phyloP scores from a whole-genome alignment of 345 rosid species.

The Citrus glauca region DNA sequence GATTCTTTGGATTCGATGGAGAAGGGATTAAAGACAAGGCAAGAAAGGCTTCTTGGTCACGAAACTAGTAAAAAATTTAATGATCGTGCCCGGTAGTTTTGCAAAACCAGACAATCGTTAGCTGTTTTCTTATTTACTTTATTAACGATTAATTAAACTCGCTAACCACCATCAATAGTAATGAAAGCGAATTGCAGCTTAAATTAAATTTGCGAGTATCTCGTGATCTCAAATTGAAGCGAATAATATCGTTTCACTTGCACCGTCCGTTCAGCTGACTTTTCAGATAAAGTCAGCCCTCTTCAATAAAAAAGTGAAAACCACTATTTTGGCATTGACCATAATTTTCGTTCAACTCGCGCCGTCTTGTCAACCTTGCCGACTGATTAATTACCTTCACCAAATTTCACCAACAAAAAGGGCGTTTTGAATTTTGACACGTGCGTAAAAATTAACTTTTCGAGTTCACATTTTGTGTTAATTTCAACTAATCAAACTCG shows the following conservation, averaged over 20 bases:
- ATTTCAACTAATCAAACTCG: neutral
- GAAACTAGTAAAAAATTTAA: neutral
- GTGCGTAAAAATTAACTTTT: neutral
- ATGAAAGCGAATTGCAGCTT: neutral
- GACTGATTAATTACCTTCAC: neutral
- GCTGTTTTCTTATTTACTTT: neutral
- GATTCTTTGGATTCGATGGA: neutral
- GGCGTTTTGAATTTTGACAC: neutral
- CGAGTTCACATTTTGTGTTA: neutral
- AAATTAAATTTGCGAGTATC: neutral
- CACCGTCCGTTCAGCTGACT: neutral
- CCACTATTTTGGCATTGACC: neutral
- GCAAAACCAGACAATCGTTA: neutral
- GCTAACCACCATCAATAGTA: too few relatives aligned
- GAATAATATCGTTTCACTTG: neutral
- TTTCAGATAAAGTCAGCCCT: rapidly evolving
- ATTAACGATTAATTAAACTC: neutral
- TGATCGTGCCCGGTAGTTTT: neutral
- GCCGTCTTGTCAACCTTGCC: neutral
- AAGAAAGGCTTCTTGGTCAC: neutral
- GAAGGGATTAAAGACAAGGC: neutral
- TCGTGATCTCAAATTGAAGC: neutral
- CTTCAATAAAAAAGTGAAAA: neutral
- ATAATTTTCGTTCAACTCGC: neutral
- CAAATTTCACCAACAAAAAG: too few relatives aligned